Conservation (phyloP, 2,329 filamentous ascomycete species). For the Ophiognomonia clavigignenti-juglandacearum region DNA sequence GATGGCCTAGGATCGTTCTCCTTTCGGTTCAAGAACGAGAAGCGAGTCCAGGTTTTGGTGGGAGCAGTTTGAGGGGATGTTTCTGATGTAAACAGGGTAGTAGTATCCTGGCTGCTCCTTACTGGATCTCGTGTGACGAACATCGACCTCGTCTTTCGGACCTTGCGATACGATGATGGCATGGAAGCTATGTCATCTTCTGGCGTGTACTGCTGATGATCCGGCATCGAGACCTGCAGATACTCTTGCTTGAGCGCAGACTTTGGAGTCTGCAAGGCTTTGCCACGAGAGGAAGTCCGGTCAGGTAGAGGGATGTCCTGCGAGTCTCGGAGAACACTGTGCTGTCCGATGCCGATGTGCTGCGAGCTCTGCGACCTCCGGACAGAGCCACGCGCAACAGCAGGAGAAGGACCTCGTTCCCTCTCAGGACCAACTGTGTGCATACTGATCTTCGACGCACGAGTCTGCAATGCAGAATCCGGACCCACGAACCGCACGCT, state of each 20-base stretch:
- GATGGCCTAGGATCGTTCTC: slow-evolving; percentile 25
- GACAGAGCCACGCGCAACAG: not conserved
- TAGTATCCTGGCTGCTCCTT: slow-evolving; percentile 13
- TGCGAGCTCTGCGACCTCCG: slow-evolving; percentile 7
- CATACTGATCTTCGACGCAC: slow-evolving; percentile 9
- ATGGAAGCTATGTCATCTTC: slow-evolving; percentile 44
- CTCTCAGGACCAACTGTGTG: not conserved
- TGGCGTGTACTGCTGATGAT: slow-evolving; percentile 39
- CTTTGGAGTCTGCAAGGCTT: slow-evolving; percentile 1
- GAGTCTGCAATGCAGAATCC: slow-evolving; percentile 17
- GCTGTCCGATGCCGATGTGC: slow-evolving; percentile 1
- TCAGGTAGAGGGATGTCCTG: slow-evolving; percentile 3
- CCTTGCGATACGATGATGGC: slow-evolving; percentile 41
- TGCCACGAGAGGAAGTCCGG: slow-evolving; percentile 11
- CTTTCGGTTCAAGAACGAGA: slow-evolving; percentile 19
- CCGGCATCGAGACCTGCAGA: slow-evolving; percentile 31
- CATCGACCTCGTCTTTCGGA: slow-evolving; percentile 54
- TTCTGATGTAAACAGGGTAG: not conserved
- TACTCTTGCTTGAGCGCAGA: slow-evolving; percentile 21
- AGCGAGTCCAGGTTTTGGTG: slow-evolving; percentile 1
- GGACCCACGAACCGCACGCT: slow-evolving; percentile 50
- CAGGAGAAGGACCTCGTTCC: not conserved
- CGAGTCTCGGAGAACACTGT: not conserved
- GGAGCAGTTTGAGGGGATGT: not conserved
- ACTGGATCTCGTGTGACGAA: slow-evolving; percentile 29